phyloP scores from a whole-genome alignment of 1,284 basidiomycete genomes.

The Wallemia ichthyophaga region DNA sequence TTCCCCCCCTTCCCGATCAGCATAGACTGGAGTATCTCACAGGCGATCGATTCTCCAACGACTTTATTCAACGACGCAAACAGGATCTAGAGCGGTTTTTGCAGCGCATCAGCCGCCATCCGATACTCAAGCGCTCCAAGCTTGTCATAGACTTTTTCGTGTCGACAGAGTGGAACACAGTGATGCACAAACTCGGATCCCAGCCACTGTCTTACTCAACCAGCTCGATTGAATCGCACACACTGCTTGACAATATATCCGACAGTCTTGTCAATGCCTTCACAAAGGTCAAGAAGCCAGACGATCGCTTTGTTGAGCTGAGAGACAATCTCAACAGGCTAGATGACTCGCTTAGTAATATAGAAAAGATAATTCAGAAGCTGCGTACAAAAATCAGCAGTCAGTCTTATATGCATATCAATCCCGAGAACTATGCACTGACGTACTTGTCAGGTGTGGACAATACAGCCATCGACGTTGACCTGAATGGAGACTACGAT shows the following conservation, averaged over 20 bases:
- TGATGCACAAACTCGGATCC: conserved; percentile 53
- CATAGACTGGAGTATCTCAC: conserved; percentile 87
- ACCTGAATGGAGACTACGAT: conserved; percentile 84
- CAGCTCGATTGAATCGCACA: conserved; percentile 37
- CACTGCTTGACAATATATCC: conserved; percentile 75
- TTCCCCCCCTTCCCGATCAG: conserved; percentile 86
- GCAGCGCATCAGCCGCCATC: conserved; percentile 64
- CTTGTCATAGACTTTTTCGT: conserved; percentile 75
- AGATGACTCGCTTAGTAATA: conserved; percentile 54
- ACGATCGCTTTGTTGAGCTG: conserved; percentile 78
- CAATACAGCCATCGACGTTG: conserved; percentile 22
- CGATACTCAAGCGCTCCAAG: conserved; percentile 70
- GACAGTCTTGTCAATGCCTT: conserved; percentile 90
- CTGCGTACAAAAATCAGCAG: conserved; percentile 50
- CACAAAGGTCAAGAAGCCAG: conserved; percentile 76
- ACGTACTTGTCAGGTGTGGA: conserved; percentile 2
- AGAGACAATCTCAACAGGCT: conserved; percentile 72
- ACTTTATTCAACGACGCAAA: conserved; percentile 77
- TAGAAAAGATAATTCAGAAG: conserved; percentile 50
- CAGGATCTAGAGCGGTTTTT: conserved; percentile 75
- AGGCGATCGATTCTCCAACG: conserved; percentile 80
- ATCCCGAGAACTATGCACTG: conserved; percentile 7
- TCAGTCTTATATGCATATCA: conserved; percentile 24
- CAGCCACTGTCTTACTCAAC: conserved; percentile 52
- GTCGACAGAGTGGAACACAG: conserved; percentile 94